Percentiles rank a stretch among this genome's conserved stretches.
phyloP scores from a whole-genome alignment of 352 stramenopile species.

The Plasmopara halstedii region DNA sequence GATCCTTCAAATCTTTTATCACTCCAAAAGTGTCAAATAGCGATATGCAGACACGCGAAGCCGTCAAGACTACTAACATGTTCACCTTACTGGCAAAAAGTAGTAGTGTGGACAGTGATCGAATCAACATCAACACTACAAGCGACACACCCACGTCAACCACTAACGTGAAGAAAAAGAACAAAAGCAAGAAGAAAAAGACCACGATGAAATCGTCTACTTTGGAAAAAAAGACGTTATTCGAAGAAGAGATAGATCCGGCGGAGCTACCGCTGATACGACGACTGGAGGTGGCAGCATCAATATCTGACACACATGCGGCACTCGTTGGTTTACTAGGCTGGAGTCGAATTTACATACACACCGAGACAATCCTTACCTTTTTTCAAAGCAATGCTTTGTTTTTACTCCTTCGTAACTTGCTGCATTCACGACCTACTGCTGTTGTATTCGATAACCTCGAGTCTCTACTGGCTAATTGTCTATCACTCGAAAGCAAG shows the following conservation, averaged over 20 bases:
- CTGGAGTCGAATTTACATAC: constrained; percentile 57
- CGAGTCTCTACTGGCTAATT: constrained; percentile 49
- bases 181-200: constrained; percentile 32
- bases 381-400: constrained; percentile 72
- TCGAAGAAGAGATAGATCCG: constrained; percentile 15
- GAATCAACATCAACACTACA: constrained; percentile 16
- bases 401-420: constrained; percentile 46
- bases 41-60: constrained; percentile 22
- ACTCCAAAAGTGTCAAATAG: constrained; percentile 1
- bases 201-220: constrained; percentile 9
- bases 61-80: constrained; percentile 32
- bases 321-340: constrained; percentile 64
- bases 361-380: constrained; percentile 53
- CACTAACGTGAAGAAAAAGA: constrained; percentile 10
- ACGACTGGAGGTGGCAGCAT: constrained; percentile 61
- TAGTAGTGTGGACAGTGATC: constrained; percentile 17
- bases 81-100: constrained; percentile 26
- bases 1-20: constrained; percentile 18
- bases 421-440: constrained; percentile 34
- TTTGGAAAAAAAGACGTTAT: background rate
- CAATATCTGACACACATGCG: constrained; percentile 57
- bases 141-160: constrained; percentile 12
- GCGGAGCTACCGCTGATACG: constrained; percentile 39
- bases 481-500: constrained; percentile 35
- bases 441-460: constrained; percentile 48